Conservation (phyloP, 176 grass and related monocot genomes). For the Leersia perrieri region DNA sequence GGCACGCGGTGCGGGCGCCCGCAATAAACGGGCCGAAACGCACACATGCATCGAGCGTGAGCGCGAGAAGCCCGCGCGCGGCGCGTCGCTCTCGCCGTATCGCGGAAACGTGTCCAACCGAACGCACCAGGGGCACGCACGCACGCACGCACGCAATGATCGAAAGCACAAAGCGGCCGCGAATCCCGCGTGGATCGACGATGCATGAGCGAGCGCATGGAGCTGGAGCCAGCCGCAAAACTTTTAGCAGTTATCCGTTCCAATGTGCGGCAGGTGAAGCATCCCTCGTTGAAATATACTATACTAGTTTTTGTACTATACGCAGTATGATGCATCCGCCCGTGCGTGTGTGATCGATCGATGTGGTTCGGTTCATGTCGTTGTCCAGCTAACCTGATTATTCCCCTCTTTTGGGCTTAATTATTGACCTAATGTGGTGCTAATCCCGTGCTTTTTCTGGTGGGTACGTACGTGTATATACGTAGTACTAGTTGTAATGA, state of each 20-base stretch:
- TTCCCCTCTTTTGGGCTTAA: background rate
- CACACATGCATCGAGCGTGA: background rate
- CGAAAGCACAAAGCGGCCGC: background rate
- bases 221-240: background rate
- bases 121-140: background rate
- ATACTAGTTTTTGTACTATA: no score
- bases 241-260: background rate
- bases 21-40: background rate
- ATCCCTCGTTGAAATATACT: background rate
- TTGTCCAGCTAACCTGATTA: background rate
- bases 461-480: background rate
- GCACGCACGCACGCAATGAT: background rate
- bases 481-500: background rate
- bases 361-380: constrained; percentile 26
- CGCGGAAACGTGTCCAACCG: background rate
- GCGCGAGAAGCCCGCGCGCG: background rate
- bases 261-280: background rate
- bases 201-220: constrained; percentile 10
- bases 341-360: background rate
- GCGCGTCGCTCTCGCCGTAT: background rate
- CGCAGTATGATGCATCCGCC: background rate
- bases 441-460: background rate
- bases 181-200: constrained; percentile 12
- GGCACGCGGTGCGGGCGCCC: background rate
- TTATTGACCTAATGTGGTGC: background rate